phyloP scores from a whole-genome alignment of 768 basidiomycete species.

The Rhizopogon roseolus region DNA sequence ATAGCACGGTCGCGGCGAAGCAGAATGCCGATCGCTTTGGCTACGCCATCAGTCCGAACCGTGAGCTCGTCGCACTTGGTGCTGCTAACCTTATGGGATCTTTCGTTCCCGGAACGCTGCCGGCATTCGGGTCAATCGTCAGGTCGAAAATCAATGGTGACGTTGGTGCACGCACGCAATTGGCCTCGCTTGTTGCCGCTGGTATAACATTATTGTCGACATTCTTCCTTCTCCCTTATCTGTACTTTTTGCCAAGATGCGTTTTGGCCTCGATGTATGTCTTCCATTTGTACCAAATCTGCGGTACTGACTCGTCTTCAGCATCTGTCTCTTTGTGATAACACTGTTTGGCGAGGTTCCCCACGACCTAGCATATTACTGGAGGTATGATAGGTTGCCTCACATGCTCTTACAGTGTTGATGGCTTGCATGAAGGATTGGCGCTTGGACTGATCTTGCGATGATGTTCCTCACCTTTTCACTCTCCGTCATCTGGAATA shows the following conservation, averaged over 20 bases:
- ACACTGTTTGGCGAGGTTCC: constrained; percentile 82
- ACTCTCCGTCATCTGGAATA: constrained; percentile 83
- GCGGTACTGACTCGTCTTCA: constrained; percentile 23
- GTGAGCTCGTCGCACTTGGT: constrained; percentile 89
- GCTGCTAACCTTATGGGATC: constrained; percentile 75
- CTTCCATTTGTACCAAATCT: constrained; percentile 4
- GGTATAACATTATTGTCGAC: constrained; percentile 74
- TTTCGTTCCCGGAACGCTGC: constrained; percentile 84
- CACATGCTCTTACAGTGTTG: not conserved
- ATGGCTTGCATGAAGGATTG: constrained; percentile 50
- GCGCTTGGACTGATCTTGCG: constrained; percentile 87
- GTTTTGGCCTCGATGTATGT: constrained; percentile 81
- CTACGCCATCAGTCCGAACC: constrained; percentile 87
- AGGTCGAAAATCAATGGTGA: constrained; percentile 88
- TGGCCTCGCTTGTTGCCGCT: constrained; percentile 80
- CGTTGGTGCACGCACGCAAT: constrained; percentile 84
- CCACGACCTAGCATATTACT: constrained; percentile 81
- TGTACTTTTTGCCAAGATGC: constrained; percentile 86
- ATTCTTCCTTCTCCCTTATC: constrained; percentile 82
- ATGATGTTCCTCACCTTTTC: constrained; percentile 88
- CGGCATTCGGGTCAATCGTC: constrained; percentile 91
- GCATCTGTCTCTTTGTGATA: constrained; percentile 82
- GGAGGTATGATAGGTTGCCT: constrained; percentile 46
- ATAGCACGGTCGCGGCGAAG: constrained; percentile 93
- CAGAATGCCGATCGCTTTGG: constrained; percentile 84